Evolutionary conservation across 2,329 filamentous ascomycete genomes (phyloP).

Genomic region (Teratosphaeriaceae sp.): DNA sequence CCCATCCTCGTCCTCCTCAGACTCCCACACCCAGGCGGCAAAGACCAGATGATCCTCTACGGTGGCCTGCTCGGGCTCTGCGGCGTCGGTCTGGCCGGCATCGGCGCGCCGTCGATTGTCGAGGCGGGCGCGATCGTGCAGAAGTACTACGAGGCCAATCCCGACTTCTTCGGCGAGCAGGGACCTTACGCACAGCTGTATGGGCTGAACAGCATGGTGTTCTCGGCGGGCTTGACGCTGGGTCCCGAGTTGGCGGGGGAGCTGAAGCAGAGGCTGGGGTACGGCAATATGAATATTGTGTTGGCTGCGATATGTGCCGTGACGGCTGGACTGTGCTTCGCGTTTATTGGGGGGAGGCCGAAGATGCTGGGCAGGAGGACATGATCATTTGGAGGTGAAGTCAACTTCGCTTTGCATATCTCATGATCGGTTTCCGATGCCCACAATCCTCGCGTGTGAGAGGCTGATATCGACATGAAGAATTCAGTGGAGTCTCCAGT

Average conservation of each 20-base stretch:
- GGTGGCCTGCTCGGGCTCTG: constrained; percentile 40
- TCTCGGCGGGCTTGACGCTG: constrained; percentile 52
- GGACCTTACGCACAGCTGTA: constrained; percentile 61
- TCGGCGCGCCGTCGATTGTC: constrained; percentile 50
- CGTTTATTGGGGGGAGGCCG: constrained; percentile 41
- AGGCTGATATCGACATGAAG: too few species aligned
- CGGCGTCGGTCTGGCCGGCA: constrained; percentile 48
- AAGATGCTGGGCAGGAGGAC: constrained; percentile 20
- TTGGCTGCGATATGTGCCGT: constrained; percentile 41
- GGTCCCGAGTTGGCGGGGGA: constrained; percentile 53
- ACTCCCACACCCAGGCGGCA: constrained; percentile 35
- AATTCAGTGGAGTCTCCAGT: too few species aligned
- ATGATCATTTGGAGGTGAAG: background rate
- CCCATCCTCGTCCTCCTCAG: constrained; percentile 39
- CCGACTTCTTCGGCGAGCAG: constrained; percentile 47
- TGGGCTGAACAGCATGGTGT: constrained; percentile 57
- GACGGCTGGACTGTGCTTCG: constrained; percentile 38
- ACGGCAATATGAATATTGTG: constrained; percentile 52
- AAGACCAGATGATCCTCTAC: constrained; percentile 40
- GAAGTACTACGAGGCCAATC: constrained; percentile 50
- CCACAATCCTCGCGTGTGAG: background rate
- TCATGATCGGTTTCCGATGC: too few species aligned
- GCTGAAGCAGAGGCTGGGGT: constrained; percentile 47
- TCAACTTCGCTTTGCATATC: too few species aligned
- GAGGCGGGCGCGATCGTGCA: constrained; percentile 51